These are phyloP conservation scores for Xylaria longipes DNA, from an alignment of 495 filamentous ascomycete species.

Conservation along the genomic window DNA sequence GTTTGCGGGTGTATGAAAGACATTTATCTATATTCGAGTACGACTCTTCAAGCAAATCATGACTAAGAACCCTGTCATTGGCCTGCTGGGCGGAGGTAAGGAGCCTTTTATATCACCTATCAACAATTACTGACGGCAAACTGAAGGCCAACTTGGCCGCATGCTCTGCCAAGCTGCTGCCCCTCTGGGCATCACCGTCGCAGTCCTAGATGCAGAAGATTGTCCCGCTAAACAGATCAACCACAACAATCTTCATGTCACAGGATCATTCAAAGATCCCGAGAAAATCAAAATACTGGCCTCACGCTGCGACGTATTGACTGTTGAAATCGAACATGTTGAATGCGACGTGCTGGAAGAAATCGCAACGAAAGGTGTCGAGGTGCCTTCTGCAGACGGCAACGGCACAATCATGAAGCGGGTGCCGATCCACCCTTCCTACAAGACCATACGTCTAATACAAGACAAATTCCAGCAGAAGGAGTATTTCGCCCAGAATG, in stretches of 20 bases:
- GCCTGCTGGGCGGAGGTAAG: conserved; percentile 47
- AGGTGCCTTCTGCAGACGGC: conserved; percentile 53
- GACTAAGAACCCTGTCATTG: conserved; percentile 44
- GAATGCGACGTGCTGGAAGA: conserved; percentile 91
- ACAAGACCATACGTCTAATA: conserved; percentile 87
- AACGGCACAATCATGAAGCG: conserved; percentile 45
- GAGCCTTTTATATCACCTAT: neutral
- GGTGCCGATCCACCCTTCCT: conserved; percentile 79
- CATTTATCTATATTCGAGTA: neutral
- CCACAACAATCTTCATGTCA: conserved; percentile 72
- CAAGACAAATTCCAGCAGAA: conserved; percentile 98
- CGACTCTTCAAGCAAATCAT: conserved; percentile 5
- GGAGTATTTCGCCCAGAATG: conserved; percentile 69
- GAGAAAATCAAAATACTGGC: conserved; percentile 80
- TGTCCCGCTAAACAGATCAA: conserved; percentile 93
- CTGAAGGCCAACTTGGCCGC: conserved; percentile 83
- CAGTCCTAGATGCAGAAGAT: conserved; percentile 78
- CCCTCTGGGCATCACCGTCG: conserved; percentile 79
- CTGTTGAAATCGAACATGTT: conserved; percentile 98
- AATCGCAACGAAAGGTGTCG: conserved; percentile 64
- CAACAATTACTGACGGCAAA: conserved; percentile 68
- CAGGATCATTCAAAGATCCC: conserved; percentile 83
- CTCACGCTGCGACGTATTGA: conserved; percentile 78
- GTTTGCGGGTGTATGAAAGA: neutral
- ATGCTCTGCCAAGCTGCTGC: conserved; percentile 96